Percentiles rank a stretch among this genome's conserved stretches.
These are phyloP conservation scores for Balansia obtecta DNA, from an alignment of 2,329 filamentous ascomycete species.

Conservation along the genomic window DNA sequence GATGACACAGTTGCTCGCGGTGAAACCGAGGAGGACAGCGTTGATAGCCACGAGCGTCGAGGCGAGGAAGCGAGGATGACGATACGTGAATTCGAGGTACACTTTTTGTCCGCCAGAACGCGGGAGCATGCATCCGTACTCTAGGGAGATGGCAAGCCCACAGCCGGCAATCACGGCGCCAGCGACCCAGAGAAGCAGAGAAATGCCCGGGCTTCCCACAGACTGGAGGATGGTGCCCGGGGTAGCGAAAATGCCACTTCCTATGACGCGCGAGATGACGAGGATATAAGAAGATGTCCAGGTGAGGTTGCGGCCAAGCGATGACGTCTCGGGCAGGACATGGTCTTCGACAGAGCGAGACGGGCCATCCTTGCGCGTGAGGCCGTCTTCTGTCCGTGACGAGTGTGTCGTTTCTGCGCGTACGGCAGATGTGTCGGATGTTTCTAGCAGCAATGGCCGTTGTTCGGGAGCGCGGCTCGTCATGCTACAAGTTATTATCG, in stretches of 20 bases:
- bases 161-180: constrained; percentile 50
- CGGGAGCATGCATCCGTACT: constrained; percentile 60
- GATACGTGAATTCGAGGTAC: constrained; percentile 58
- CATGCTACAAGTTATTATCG: neutral
- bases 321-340: constrained; percentile 45
- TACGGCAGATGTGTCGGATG: neutral
- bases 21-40: constrained; percentile 52
- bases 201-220: constrained; percentile 53
- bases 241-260: constrained; percentile 60
- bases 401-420: neutral
- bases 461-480: neutral
- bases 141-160: constrained; percentile 48
- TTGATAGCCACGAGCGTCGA: constrained; percentile 52
- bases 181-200: constrained; percentile 49
- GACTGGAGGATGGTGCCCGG: constrained; percentile 54
- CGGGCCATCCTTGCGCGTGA: neutral
- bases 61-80: constrained; percentile 48
- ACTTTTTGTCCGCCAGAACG: constrained; percentile 57
- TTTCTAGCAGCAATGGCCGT: neutral
- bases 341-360: constrained; percentile 37
- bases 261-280: constrained; percentile 56
- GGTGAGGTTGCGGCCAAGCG: constrained; percentile 43
- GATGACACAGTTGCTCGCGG: constrained; percentile 57
- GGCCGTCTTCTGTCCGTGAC: neutral
- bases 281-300: constrained; percentile 55